Evolutionary conservation across 2,329 filamentous ascomycete species (phyloP), one percentile per base, ranked within the genome.

Genomic region (Tothia fuscella): DNA sequence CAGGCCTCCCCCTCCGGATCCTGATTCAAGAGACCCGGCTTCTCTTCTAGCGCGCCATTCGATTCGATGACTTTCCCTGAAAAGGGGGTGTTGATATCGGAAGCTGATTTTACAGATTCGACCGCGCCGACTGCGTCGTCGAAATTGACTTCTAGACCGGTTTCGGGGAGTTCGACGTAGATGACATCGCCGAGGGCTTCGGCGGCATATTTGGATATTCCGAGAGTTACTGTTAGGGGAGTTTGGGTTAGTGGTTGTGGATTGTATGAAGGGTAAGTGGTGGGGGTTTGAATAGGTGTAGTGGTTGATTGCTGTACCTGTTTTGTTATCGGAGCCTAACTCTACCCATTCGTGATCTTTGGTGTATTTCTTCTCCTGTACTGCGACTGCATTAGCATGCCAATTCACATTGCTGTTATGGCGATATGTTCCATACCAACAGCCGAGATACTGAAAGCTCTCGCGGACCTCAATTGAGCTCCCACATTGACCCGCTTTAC

Each of bases 341-440:
- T 95, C 87, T 60, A 98, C 79, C 91, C 91, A 98, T 70, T 98
- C 91, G 71, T 98, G 91, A 59, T 95, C 89, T 62, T 88, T 82
- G 50, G 91, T 95, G 72, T 93, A 98, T 62, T 80, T 84, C 67
- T 91, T 89, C 53, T 74, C 67, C 42, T 71, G 67, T 55, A 65
- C 79, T 83, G 48, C 28, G 9, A 2, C 2, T 12, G 31, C 21
- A 24, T 38, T 33, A 21, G 28, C 21, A 35, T 30, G n/a, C n/a
- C n/a, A n/a, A n/a, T n/a, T n/a, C n/a, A n/a, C 36, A 29, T 16
- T 16, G 17, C 16, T 22, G 25, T 6, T 10, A 16, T 5, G 9
- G 22, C 10, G 9, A 22, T 40, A 7, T 28, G 31, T 31, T 21
- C 16, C 5, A 12, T 26, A n/a, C 20, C 36, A 12, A 29, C 4